Evolutionary conservation across 148 eudicot species (phyloP).

Genomic region (Chenopodium formosanum): DNA sequence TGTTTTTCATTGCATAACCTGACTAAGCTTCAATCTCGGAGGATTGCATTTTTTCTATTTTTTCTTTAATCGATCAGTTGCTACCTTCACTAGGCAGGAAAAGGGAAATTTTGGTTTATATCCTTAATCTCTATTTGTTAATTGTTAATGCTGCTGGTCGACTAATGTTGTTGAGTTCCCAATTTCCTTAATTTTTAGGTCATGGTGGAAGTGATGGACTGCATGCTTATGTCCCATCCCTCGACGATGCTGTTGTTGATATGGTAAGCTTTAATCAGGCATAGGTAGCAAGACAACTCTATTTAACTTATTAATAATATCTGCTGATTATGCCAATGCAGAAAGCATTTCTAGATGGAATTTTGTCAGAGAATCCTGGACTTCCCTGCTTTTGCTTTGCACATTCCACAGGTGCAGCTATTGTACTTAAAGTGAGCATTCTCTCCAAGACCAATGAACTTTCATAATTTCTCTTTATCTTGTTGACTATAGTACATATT

Average conservation of each 20-base stretch:
- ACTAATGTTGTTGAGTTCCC: background rate
- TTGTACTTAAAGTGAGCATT: constrained; percentile 42
- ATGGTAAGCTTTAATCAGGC: constrained; percentile 40
- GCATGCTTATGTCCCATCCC: constrained; percentile 85
- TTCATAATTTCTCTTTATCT: background rate
- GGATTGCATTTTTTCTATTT: background rate
- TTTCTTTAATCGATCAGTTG: too few relatives aligned
- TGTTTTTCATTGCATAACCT: background rate
- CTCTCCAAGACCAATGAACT: background rate
- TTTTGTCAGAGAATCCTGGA: constrained; percentile 59
- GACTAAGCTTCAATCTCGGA: background rate
- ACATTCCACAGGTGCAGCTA: constrained; percentile 92
- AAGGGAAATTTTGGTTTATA: background rate
- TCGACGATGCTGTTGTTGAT: constrained; percentile 69
- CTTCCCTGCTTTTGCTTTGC: constrained; percentile 83
- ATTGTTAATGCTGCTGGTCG: background rate
- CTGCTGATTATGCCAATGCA: constrained; percentile 19
- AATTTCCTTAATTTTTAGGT: constrained; percentile 36
- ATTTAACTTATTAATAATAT: background rate
- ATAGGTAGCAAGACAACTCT: background rate
- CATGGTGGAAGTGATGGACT: constrained; percentile 98
- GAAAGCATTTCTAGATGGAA: constrained; percentile 55
- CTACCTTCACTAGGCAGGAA: background rate
- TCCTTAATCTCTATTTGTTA: background rate
- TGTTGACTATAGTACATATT: background rate